A percentile compares a stretch with the other conserved stretches of the same genome.
phyloP scores from a whole-genome alignment of 129 eudicot genomes.

The Tagetes patula region DNA sequence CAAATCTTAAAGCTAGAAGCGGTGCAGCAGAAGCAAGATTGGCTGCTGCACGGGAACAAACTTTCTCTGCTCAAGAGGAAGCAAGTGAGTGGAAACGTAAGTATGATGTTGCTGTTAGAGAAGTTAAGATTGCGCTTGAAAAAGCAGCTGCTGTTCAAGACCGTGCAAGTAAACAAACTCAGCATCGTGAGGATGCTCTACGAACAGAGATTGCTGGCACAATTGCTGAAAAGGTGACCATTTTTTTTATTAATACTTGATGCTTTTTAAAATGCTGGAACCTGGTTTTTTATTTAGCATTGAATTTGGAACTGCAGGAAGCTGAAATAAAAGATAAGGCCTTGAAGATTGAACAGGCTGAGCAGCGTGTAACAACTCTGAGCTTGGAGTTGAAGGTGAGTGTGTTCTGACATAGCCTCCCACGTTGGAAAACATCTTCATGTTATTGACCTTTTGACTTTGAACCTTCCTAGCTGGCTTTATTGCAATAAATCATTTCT shows the following conservation, averaged over 20 bases:
- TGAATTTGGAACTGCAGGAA: constrained; percentile 56
- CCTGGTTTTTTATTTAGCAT: constrained; percentile 10
- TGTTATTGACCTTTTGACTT: not conserved
- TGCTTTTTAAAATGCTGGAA: not conserved
- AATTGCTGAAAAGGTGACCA: constrained; percentile 69
- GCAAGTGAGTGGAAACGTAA: constrained; percentile 97
- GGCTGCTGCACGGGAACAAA: constrained; percentile 90
- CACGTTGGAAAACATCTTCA: not conserved
- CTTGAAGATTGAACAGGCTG: constrained; percentile 71
- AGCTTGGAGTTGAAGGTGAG: constrained; percentile 88
- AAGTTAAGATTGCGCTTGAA: constrained; percentile 83
- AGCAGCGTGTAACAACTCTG: constrained; percentile 84
- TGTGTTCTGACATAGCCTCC: constrained; percentile 8
- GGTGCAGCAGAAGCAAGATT: constrained; percentile 94
- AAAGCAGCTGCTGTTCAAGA: constrained; percentile 91
- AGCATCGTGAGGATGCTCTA: constrained; percentile 74
- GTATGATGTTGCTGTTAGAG: constrained; percentile 78
- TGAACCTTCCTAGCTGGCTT: constrained; percentile 1
- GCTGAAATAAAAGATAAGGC: constrained; percentile 70
- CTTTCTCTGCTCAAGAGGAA: constrained; percentile 89
- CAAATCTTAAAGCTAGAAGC: constrained; percentile 67
- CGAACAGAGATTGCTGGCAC: constrained; percentile 64
- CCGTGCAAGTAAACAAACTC: constrained; percentile 70
- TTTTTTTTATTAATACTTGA: not conserved
- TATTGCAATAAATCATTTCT: not conserved